Base-by-base conservation (phyloP, 2,329 filamentous ascomycete genomes). In the Aureobasidium melanogenum region DNA sequence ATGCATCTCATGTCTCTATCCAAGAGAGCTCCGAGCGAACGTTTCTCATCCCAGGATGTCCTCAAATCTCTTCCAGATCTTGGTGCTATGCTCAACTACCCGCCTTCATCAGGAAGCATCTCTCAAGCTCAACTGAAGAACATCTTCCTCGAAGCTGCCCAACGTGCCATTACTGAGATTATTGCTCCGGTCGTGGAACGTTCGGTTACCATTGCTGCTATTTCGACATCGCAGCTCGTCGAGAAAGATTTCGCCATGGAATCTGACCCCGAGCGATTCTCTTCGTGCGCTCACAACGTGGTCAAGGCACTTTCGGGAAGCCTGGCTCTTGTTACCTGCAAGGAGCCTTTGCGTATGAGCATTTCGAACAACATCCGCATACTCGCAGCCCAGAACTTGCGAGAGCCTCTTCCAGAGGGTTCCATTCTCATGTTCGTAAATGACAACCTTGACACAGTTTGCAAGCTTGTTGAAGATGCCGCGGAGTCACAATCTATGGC, bases 371-470 rank as follows among this genome's bases (percentile, higher is more conserved):
- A 97, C 71, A 91, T 99, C 73, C 88, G 94, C n/a, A 82, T 96
- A 39, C 86, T 90, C 59, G 88, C 90, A 15, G 60, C 66, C 58
- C 79, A 82, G 62, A 82, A 83, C 55, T 76, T 84, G 43, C 81
- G 81, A 2, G 84, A 87, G 67, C 89, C 89, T 17, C 82, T 99
- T 64, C 91, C 94, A 0, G 94, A 99, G 75, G 94, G 94, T 7
- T 89, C 94, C 34, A 94, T 99, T 64, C 84, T 97, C 61, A 97
- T 99, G 90, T 97, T 95, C 74, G 93, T 99, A 64, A 99, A 97
- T 73, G 93, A 95, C 66, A 99, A 99, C 72, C 82, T 99, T 32
- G 94, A 99, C 67, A 82, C 91, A 43, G 93, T 95, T 50, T 97
- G 94, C 71, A 88, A 84, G 67, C 89, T 97, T 64, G 95, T 99